Evolutionary conservation across 768 basidiomycete species (phyloP).

Genomic region (Cystobasidium ongulense): DNA sequence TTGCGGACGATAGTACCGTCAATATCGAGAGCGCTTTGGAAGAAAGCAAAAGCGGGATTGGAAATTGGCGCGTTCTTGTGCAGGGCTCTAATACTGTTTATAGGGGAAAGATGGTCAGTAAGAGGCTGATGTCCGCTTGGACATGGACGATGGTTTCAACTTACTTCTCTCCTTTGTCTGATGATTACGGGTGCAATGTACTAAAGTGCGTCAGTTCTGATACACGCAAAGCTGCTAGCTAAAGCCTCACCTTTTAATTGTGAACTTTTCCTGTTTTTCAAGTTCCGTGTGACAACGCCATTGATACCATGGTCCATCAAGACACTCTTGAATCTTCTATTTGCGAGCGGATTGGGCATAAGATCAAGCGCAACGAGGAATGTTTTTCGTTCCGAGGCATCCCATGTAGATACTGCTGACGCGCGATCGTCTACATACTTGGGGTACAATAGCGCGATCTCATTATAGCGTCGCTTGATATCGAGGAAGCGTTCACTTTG

Average conservation of each 20-base stretch:
- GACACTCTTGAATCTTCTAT: neutral
- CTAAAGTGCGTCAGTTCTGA: neutral
- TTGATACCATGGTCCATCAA: neutral
- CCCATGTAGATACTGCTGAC: neutral
- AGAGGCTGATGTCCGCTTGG: neutral
- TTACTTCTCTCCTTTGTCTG: constrained; percentile 9
- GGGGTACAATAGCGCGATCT: neutral
- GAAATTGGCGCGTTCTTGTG: neutral
- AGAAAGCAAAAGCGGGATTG: neutral
- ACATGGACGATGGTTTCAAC: neutral
- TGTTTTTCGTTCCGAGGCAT: neutral
- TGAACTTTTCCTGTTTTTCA: neutral
- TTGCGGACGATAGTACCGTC: neutral
- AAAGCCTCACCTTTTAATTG: neutral
- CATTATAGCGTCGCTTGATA: neutral
- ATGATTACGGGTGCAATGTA: neutral
- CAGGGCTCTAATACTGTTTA: neutral
- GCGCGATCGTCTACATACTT: neutral
- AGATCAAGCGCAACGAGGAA: neutral
- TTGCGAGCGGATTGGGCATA: neutral
- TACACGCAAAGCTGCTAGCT: neutral
- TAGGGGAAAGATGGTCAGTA: neutral
- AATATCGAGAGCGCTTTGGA: neutral
- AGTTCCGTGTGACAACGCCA: neutral
- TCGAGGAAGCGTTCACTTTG: neutral